Conservation (phyloP, 2,329 filamentous ascomycete species). For the Aspergillus caelatus region DNA sequence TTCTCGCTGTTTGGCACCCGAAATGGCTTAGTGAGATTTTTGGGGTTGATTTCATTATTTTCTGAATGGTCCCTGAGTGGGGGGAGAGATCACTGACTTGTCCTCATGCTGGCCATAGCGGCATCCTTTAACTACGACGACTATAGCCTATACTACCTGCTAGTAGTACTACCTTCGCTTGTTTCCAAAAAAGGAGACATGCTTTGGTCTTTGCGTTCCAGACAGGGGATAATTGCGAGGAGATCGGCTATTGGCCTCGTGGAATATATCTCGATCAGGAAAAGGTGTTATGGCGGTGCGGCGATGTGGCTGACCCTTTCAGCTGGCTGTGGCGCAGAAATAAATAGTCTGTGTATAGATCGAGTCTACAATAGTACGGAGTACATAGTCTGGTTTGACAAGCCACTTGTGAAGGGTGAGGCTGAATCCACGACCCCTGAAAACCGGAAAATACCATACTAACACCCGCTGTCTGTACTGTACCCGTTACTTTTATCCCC, state of each 20-base stretch:
- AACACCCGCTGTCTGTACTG: background rate
- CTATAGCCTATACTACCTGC: background rate
- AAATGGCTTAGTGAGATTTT: slow-evolving; percentile 5
- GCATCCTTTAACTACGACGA: background rate
- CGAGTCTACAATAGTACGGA: no score
- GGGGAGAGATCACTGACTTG: background rate
- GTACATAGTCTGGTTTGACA: no score
- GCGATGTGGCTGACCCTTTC: background rate
- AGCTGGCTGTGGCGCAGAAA: background rate
- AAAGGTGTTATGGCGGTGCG: background rate
- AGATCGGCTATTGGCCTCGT: background rate
- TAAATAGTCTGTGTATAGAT: no score
- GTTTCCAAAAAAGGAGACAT: background rate
- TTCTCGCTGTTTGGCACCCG: slow-evolving; percentile 5
- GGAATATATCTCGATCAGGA: background rate
- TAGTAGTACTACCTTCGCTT: background rate
- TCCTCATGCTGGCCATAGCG: slow-evolving; percentile 9
- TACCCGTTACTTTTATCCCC: background rate
- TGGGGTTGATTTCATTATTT: background rate
- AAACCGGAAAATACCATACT: background rate
- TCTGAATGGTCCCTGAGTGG: background rate
- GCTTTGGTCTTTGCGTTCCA: background rate
- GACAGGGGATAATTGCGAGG: background rate
- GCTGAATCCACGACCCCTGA: background rate
- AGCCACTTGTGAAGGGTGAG: background rate